phyloP scores from a whole-genome alignment of 192 early-diverging fungal species.

The Spizellomyces sp. region DNA sequence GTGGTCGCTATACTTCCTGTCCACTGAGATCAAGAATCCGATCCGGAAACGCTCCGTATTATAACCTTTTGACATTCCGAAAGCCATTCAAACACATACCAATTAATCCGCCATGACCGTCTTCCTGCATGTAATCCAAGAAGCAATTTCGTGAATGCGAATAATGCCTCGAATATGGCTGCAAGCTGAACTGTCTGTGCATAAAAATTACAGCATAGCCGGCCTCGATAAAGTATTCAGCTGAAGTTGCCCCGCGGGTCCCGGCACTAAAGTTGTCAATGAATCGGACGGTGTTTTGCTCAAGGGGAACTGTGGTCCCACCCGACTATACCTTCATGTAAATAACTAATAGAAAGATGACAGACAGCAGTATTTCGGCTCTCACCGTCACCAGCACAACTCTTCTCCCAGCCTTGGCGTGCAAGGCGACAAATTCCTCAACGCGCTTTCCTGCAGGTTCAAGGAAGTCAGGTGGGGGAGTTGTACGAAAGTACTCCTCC shows the following conservation, averaged over 20 bases:
- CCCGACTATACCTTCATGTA: slow-evolving; percentile 53
- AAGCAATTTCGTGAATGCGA: slow-evolving; percentile 75
- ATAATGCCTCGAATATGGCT: slow-evolving; percentile 92
- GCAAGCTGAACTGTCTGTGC: slow-evolving; percentile 89
- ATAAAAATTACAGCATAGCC: slow-evolving; percentile 97
- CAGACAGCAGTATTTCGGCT: slow-evolving; percentile 4
- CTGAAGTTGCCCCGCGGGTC: slow-evolving; percentile 90
- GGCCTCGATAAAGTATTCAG: slow-evolving; percentile 83
- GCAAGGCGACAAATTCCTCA: slow-evolving; percentile 41
- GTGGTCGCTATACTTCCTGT: slow-evolving; percentile 58
- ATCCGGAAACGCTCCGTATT: background rate
- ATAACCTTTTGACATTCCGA: background rate
- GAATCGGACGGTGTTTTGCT: slow-evolving; percentile 96
- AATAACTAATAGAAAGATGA: background rate
- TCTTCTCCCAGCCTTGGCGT: slow-evolving; percentile 44
- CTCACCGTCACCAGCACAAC: slow-evolving; percentile 89
- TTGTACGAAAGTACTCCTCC: slow-evolving; percentile 69
- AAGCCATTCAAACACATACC: slow-evolving; percentile 41
- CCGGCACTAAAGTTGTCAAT: slow-evolving; percentile 99
- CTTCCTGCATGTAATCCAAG: slow-evolving; percentile 77
- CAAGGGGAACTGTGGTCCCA: slow-evolving; percentile 94
- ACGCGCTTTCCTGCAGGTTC: slow-evolving; percentile 58
- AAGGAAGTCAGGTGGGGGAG: slow-evolving; percentile 67
- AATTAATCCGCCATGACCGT: slow-evolving; percentile 58
- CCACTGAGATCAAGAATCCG: slow-evolving; percentile 7